Percentiles rank a stretch among this genome's conserved stretches.
phyloP scores from a whole-genome alignment of 176 grass and related monocot genomes.

The Neostapfia colusana region DNA sequence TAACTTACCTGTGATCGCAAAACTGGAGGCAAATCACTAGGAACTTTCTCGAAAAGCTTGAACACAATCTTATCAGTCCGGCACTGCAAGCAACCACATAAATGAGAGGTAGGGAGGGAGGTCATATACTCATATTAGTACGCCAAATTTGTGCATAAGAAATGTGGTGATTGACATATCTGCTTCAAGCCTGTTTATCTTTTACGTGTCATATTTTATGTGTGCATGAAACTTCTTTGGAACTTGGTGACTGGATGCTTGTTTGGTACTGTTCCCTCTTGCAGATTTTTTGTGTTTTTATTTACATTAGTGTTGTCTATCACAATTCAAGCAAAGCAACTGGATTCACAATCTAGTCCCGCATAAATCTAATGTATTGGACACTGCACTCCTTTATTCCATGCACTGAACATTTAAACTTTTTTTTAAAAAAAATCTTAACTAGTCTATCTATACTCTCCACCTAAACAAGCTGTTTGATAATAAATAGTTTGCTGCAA shows the following conservation, averaged over 20 bases:
- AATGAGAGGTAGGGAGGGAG: neutral
- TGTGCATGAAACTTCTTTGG: neutral
- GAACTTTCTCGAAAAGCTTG: slow-evolving; percentile 95
- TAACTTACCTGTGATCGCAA: slow-evolving; percentile 76
- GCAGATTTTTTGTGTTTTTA: neutral
- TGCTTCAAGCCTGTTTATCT: neutral
- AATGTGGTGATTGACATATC: neutral
- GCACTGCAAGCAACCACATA: slow-evolving; percentile 53
- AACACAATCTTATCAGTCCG: slow-evolving; percentile 96
- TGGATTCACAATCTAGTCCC: slow-evolving; percentile 12
- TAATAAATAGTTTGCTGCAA: neutral
- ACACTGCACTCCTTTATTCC: neutral
- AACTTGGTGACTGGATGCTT: neutral
- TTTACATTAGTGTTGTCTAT: neutral
- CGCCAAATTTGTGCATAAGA: neutral
- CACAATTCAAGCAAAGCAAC: slow-evolving; percentile 22
- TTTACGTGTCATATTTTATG: slow-evolving; percentile 3
- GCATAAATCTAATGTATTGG: slow-evolving; percentile 22
- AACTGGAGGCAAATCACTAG: slow-evolving; percentile 80
- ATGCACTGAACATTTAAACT: neutral
- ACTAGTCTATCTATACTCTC: neutral
- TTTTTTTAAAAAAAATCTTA: neutral
- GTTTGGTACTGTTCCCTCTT: neutral
- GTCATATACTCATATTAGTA: neutral
- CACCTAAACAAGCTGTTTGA: neutral